Percentiles rank a stretch among this genome's conserved stretches.
These are phyloP conservation scores for Ogataea saltuana DNA, from an alignment of 805 yeast genomes.

Conservation along the genomic window DNA sequence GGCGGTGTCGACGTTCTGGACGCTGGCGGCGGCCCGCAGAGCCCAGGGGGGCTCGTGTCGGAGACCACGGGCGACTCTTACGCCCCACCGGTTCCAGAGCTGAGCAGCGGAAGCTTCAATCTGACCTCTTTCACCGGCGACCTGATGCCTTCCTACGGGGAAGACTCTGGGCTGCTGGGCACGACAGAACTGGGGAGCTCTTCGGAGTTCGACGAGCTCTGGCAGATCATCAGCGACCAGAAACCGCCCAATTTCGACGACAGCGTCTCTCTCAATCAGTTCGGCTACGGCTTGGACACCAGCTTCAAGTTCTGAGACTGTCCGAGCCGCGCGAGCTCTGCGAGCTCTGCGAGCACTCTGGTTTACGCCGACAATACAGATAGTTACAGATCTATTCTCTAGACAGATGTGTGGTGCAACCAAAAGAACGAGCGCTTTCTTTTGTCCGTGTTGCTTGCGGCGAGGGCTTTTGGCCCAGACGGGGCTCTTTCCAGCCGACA, in stretches of 20 bases:
- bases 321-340: too few relatives aligned
- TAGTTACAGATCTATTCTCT: too few relatives aligned
- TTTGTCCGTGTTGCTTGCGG: too few relatives aligned
- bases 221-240: constrained; percentile 25
- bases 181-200: not conserved
- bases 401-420: too few relatives aligned
- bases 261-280: constrained; percentile 5
- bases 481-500: constrained; percentile 4
- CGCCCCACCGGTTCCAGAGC: too few relatives aligned
- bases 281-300: constrained; percentile 14
- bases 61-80: too few relatives aligned
- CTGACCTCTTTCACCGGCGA: not conserved
- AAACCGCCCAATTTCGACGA: constrained; percentile 15
- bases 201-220: constrained; percentile 17
- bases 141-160: not conserved
- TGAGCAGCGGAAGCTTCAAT: too few relatives aligned
- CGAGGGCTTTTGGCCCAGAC: not conserved
- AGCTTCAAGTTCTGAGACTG: constrained; percentile 10
- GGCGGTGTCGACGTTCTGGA: constrained; percentile 21
- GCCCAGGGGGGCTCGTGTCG: too few relatives aligned
- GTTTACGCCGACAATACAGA: too few relatives aligned
- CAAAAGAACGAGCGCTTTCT: too few relatives aligned
- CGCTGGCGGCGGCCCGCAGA: not conserved
- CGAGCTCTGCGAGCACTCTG: too few relatives aligned
- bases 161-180: not conserved